A percentile compares a stretch with the other conserved stretches of the same genome.
phyloP scores from a whole-genome alignment of 2,329 filamentous ascomycete genomes.

The Aspergillus sp. region DNA sequence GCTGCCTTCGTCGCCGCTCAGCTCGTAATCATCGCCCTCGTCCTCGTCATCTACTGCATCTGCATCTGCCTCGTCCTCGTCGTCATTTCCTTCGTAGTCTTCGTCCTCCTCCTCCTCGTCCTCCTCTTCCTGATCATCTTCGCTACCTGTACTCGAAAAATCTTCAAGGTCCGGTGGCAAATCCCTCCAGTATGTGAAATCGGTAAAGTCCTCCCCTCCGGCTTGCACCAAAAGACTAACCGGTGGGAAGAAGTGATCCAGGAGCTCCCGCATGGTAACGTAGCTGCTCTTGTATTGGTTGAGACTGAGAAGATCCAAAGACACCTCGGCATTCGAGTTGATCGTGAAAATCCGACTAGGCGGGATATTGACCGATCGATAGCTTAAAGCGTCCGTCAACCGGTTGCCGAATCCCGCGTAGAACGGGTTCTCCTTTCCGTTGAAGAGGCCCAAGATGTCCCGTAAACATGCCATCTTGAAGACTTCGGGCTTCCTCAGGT shows the following conservation, averaged over 20 bases:
- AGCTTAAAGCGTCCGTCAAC: slow-evolving; percentile 90
- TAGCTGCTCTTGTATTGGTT: slow-evolving; percentile 97
- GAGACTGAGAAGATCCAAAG: slow-evolving; percentile 76
- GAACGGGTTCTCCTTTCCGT: slow-evolving; percentile 68
- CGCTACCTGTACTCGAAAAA: slow-evolving; percentile 74
- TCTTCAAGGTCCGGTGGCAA: slow-evolving; percentile 74
- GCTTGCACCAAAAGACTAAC: slow-evolving; percentile 77
- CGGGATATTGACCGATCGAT: slow-evolving; percentile 91
- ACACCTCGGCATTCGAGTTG: slow-evolving; percentile 95
- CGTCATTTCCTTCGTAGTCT: slow-evolving; percentile 40
- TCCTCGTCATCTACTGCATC: slow-evolving; percentile 45
- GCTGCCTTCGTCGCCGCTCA: slow-evolving; percentile 37
- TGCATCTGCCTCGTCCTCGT: slow-evolving; percentile 39
- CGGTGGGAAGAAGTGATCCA: slow-evolving; percentile 96
- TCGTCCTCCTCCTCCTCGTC: slow-evolving; percentile 46
- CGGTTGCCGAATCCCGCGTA: slow-evolving; percentile 97
- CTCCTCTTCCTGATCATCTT: slow-evolving; percentile 39
- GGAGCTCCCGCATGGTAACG: slow-evolving; percentile 91
- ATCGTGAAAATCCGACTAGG: slow-evolving; percentile 95
- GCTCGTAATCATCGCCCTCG: slow-evolving; percentile 23
- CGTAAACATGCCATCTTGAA: slow-evolving; percentile 99
- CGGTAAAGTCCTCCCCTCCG: slow-evolving; percentile 89
- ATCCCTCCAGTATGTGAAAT: slow-evolving; percentile 95
- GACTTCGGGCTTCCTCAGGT: slow-evolving; percentile 90
- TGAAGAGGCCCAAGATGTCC: slow-evolving; percentile 86